Percentiles rank a stretch among this genome's conserved stretches.
These are phyloP conservation scores for Mortierella sp. DNA, from an alignment of 371 early-diverging fungal genomes.

Conservation along the genomic window DNA sequence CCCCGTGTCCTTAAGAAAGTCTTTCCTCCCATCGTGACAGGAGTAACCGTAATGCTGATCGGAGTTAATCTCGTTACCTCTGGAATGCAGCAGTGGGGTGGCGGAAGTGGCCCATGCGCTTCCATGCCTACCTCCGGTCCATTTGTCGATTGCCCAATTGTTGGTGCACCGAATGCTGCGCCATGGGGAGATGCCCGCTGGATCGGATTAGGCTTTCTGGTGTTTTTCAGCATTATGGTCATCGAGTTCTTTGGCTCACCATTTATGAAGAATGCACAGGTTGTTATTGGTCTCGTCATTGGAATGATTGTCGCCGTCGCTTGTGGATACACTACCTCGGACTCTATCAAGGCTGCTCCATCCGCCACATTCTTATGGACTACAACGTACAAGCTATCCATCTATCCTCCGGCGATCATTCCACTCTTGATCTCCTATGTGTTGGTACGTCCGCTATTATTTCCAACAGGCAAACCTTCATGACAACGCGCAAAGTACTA, in stretches of 20 bases:
- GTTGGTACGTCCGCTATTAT: background rate
- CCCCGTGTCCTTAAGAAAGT: constrained; percentile 65
- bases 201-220: constrained; percentile 72
- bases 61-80: constrained; percentile 68
- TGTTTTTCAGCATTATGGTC: constrained; percentile 67
- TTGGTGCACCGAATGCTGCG: constrained; percentile 68
- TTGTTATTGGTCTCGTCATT: constrained; percentile 72
- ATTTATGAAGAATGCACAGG: constrained; percentile 73
- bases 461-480: background rate
- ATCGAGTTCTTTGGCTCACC: constrained; percentile 77
- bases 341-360: constrained; percentile 65
- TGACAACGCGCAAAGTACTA: background rate
- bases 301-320: constrained; percentile 74
- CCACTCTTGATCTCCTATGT: constrained; percentile 68
- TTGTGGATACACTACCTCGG: constrained; percentile 66
- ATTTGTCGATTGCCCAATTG: constrained; percentile 63
- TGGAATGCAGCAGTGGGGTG: constrained; percentile 71
- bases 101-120: constrained; percentile 64
- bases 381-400: constrained; percentile 66
- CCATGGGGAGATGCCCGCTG: constrained; percentile 74
- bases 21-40: constrained; percentile 74
- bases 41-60: constrained; percentile 69
- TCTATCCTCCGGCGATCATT: constrained; percentile 74
- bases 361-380: constrained; percentile 70
- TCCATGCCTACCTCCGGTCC: constrained; percentile 55